Evolutionary conservation across 2,329 filamentous ascomycete genomes (phyloP).

Genomic region (Onygenales sp.): DNA sequence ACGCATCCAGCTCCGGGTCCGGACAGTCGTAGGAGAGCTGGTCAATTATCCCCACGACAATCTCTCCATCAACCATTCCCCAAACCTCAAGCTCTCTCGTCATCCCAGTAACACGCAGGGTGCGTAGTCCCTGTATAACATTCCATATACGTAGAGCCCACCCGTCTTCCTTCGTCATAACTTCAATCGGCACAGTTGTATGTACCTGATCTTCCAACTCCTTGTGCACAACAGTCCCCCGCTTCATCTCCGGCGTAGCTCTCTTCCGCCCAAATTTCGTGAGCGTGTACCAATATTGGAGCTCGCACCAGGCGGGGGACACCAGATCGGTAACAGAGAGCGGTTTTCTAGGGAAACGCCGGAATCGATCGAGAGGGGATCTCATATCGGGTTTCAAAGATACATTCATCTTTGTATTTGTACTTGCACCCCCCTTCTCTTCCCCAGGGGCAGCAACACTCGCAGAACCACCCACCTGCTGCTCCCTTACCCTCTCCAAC

Average conservation of each 20-base stretch:
- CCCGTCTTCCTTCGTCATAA: constrained; percentile 66
- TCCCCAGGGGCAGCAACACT: not conserved
- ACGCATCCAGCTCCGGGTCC: constrained; percentile 58
- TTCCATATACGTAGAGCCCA: constrained; percentile 87
- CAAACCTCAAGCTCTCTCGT: constrained; percentile 75
- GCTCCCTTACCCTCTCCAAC: constrained; percentile 18
- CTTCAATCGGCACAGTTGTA: constrained; percentile 61
- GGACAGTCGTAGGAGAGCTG: constrained; percentile 70
- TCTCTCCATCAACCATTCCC: constrained; percentile 70
- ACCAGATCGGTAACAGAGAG: constrained; percentile 83
- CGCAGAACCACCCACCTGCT: not conserved
- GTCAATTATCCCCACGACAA: constrained; percentile 87
- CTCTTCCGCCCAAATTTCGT: constrained; percentile 67
- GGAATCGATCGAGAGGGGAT: constrained; percentile 67
- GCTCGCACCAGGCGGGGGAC: constrained; percentile 87
- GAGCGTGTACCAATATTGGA: constrained; percentile 85
- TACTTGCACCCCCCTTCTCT: constrained; percentile 4
- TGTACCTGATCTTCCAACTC: constrained; percentile 79
- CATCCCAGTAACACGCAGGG: constrained; percentile 58
- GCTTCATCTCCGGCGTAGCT: constrained; percentile 72
- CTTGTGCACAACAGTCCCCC: constrained; percentile 70
- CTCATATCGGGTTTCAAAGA: constrained; percentile 31
- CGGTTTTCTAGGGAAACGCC: constrained; percentile 64
- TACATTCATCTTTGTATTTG: constrained; percentile 10
- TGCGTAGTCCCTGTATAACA: constrained; percentile 72